Conservation (phyloP, 1,284 basidiomycete species). For the Pseudozyma thailandica region DNA sequence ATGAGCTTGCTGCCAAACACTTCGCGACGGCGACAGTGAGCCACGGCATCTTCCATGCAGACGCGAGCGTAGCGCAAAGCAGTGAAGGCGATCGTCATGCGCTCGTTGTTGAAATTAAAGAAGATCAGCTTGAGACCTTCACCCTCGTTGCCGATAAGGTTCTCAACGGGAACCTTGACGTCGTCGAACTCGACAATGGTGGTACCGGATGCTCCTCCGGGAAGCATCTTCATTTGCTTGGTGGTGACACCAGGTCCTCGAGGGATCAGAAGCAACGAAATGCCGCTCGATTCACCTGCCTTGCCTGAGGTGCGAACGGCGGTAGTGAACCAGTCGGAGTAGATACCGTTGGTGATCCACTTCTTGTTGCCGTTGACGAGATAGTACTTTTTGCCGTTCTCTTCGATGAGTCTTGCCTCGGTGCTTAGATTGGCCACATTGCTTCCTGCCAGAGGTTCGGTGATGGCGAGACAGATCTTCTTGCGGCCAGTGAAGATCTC, state of each 20-base stretch:
- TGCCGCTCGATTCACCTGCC: slow-evolving; percentile 65
- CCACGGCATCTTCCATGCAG: slow-evolving; percentile 54
- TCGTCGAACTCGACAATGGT: slow-evolving; percentile 67
- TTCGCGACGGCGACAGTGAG: slow-evolving; percentile 47
- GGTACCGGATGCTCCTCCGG: slow-evolving; percentile 65
- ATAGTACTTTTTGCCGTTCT: slow-evolving; percentile 65
- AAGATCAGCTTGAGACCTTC: slow-evolving; percentile 54
- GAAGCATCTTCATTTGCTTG: slow-evolving; percentile 64
- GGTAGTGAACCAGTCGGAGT: slow-evolving; percentile 63
- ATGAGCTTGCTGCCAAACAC: slow-evolving; percentile 59
- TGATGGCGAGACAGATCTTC: slow-evolving; percentile 60
- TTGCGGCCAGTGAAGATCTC: slow-evolving; percentile 54
- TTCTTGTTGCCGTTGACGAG: slow-evolving; percentile 69
- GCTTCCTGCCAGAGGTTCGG: slow-evolving; percentile 64
- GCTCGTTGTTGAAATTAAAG: slow-evolving; percentile 55
- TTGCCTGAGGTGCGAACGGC: slow-evolving; percentile 69
- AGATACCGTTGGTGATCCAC: slow-evolving; percentile 68
- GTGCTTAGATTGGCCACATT: slow-evolving; percentile 67
- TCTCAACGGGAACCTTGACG: slow-evolving; percentile 66
- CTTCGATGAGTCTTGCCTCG: slow-evolving; percentile 60
- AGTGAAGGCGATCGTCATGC: slow-evolving; percentile 53
- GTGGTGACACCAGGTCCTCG: slow-evolving; percentile 54
- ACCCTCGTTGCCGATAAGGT: slow-evolving; percentile 66
- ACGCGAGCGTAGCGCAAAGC: slow-evolving; percentile 54
- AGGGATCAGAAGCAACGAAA: slow-evolving; percentile 67